Evolutionary conservation across 108 stramenopile species (phyloP).

Genomic region (Bacterosira constricta): DNA sequence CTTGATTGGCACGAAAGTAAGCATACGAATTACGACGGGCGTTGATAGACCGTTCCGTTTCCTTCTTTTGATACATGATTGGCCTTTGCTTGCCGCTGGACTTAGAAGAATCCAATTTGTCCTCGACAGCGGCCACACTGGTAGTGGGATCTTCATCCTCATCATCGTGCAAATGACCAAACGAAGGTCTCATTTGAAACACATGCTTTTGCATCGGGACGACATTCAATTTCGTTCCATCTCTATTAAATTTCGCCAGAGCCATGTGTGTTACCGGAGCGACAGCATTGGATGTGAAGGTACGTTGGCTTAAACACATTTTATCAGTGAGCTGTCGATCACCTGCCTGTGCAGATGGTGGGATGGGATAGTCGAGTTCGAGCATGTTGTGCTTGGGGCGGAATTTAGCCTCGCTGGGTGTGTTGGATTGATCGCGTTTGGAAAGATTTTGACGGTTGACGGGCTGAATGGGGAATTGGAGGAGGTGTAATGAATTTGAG

Average conservation of each 20-base stretch:
- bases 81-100: conserved; percentile 55
- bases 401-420: conserved; percentile 64
- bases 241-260: conserved; percentile 63
- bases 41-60: conserved; percentile 75
- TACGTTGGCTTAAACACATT: conserved; percentile 53
- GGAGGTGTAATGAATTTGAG: conserved; percentile 56
- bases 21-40: conserved; percentile 81
- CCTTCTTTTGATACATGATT: conserved; percentile 82
- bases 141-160: conserved; percentile 8
- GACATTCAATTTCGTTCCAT: conserved; percentile 27
- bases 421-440: not conserved
- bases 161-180: conserved; percentile 48
- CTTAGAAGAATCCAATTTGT: no score
- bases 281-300: conserved; percentile 70
- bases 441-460: not conserved
- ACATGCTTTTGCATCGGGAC: conserved; percentile 21
- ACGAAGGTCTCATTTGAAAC: conserved; percentile 52
- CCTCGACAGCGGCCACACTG: not conserved
- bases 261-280: conserved; percentile 82
- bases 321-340: conserved; percentile 38
- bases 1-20: conserved; percentile 81
- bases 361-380: conserved; percentile 66
- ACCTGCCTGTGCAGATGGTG: conserved; percentile 24
- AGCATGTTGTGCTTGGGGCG: conserved; percentile 74
- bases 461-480: conserved; percentile 83